Percentiles rank a stretch among this genome's conserved stretches.
Conservation (phyloP, 306 rosid species). For the Vicia faba region DNA sequence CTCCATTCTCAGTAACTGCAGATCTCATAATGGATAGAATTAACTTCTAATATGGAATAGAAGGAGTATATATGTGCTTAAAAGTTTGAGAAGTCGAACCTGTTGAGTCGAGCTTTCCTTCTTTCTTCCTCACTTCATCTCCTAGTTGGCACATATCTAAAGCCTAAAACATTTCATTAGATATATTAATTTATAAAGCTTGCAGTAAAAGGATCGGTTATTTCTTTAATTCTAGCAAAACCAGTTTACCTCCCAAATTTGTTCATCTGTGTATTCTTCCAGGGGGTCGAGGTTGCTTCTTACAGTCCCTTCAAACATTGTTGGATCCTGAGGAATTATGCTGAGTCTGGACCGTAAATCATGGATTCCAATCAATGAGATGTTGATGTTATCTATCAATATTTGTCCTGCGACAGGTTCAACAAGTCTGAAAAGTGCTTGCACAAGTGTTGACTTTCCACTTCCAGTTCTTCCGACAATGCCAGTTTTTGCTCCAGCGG, state of each 20-base stretch:
- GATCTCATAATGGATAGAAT: background rate
- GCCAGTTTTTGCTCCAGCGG: slow-evolving; percentile 73
- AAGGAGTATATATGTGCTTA: background rate
- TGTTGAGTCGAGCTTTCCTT: slow-evolving; percentile 71
- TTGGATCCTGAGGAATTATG: slow-evolving; percentile 93
- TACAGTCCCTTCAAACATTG: slow-evolving; percentile 92
- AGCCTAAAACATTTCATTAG: slow-evolving; percentile 49
- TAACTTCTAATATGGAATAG: background rate
- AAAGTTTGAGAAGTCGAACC: slow-evolving; percentile 49
- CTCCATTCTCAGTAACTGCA: slow-evolving; percentile 58
- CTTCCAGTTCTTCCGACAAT: slow-evolving; percentile 92
- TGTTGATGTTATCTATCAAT: slow-evolving; percentile 59
- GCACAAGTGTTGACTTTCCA: slow-evolving; percentile 80
- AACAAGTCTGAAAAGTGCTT: slow-evolving; percentile 70
- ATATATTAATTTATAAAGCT: background rate
- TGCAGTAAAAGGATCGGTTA: background rate
- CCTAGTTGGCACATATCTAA: slow-evolving; percentile 88
- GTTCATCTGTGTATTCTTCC: slow-evolving; percentile 83
- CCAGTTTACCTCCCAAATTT: slow-evolving; percentile 80
- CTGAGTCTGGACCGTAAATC: slow-evolving; percentile 74
- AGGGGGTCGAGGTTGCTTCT: slow-evolving; percentile 81
- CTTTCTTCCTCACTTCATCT: slow-evolving; percentile 79
- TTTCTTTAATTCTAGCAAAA: slow-evolving; percentile 26
- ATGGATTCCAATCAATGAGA: slow-evolving; percentile 65
- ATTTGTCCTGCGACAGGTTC: slow-evolving; percentile 70